Evolutionary conservation across 2,329 filamentous ascomycete genomes (phyloP), one percentile per base, ranked within the genome.

Genomic region (Pseudocercospora cruenta): DNA sequence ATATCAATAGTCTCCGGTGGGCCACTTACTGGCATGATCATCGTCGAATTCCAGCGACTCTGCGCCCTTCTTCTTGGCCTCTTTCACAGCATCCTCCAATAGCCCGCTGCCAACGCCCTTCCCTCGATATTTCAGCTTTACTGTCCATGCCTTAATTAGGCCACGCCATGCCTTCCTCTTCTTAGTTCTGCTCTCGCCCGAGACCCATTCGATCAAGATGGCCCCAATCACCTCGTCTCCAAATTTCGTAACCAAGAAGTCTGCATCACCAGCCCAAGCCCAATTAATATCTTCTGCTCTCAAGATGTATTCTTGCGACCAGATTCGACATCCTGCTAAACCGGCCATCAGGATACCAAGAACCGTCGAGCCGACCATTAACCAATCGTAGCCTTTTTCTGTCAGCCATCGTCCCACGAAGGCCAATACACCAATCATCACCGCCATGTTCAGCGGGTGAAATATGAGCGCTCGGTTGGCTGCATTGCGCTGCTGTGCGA

Each of bases 131-230:
- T 84, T 83, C 59, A 88, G 80, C 75, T 85, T 84, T 1, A 93
- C 91, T 1, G 92, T 94, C 93, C 93, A 97, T 1, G 91, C 93
- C 28, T 91, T 87, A 64, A 97, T 89, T 57, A 93, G 82, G 8
- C 89, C 91, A 68, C 85, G 86, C 60, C 90, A 90, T 39, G 88
- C 87, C 70, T 81, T 82, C 71, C 81, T 80, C 66, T 82, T 73
- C 73, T 78, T 78, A 72, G 80, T 76, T 36, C 74, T 67, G 57
- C 71, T 71, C 80, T 80, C 74, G 75, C 75, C 78, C 73, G 78
- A 81, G 71, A 90, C 86, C 73, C 92, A 86, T 12, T 88, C 86
- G 60, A 96, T 77, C 3, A 95, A 85, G 22, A 92, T 76, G 0
- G 90, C 86, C 3, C 89, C 92, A 68, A 95, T 89, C 45, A 95